These are phyloP conservation scores for Cyclocybe cylindracea DNA, from an alignment of 768 basidiomycete species.

Conservation along the genomic window DNA sequence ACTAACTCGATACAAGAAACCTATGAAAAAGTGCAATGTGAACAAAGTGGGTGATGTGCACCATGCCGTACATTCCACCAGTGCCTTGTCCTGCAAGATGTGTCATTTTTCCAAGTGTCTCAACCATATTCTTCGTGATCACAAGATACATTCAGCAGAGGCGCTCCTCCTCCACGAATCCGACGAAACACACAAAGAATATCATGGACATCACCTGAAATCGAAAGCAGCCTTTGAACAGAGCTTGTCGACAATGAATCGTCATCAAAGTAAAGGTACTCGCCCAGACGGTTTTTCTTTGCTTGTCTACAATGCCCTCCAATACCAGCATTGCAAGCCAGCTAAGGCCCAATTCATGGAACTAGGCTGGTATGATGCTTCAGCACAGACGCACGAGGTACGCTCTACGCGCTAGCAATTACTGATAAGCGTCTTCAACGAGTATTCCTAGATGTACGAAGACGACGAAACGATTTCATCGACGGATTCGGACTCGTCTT, in stretches of 20 bases:
- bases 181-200: conserved; percentile 27
- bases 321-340: conserved; percentile 50
- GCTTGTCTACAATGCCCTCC: conserved; percentile 47
- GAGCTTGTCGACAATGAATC: conserved; percentile 11
- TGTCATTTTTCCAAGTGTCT: conserved; percentile 44
- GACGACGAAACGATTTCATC: background rate
- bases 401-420: background rate
- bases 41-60: background rate
- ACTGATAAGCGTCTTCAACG: background rate
- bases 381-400: conserved; percentile 1
- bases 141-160: conserved; percentile 38
- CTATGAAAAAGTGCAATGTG: conserved; percentile 3
- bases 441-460: background rate
- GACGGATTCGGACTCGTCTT: too few species aligned
- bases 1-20: conserved; percentile 1
- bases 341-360: conserved; percentile 36
- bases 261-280: conserved; percentile 31
- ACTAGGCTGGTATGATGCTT: conserved; percentile 64
- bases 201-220: conserved; percentile 33
- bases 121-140: conserved; percentile 31
- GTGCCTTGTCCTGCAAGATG: conserved; percentile 35
- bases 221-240: conserved; percentile 19
- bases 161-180: conserved; percentile 29
- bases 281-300: conserved; percentile 32
- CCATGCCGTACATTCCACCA: conserved; percentile 23